Base-by-base conservation (phyloP, 768 basidiomycete genomes). In the Rhizopogon vulgaris region DNA sequence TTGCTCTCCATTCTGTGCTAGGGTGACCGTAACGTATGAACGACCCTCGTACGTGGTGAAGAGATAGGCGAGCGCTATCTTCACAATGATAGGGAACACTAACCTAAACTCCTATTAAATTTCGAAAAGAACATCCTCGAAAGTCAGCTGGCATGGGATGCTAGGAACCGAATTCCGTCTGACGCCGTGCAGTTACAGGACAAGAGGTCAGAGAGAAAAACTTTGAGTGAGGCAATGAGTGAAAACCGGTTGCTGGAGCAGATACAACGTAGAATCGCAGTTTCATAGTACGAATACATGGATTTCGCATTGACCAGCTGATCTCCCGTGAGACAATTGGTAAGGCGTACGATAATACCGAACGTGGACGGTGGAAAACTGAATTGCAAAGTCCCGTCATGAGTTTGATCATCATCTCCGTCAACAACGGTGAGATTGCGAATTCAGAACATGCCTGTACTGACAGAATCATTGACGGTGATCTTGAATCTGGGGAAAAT, bases 321-420 rank as follows among this genome's bases (percentile, higher is more conserved):
- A 27, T 42, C 41, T 38, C 22, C 9, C 12, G 27, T n/a, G 43
- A 22, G 30, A 30, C 43, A 12, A 32, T 34, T 32, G 18, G 30
- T 46, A 46, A 46, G 43, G 43, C 43, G 43, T 46, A 46, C 22
- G 18, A 14, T 22, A 28, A 32, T 46, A 22, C 43, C 43, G 43
- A 46, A 46, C 43, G 30, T 9, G 43, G 43, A 45, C 15, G 28
- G 17, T 40, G 42, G 43, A 45, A 18, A 45, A 14, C 12, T 15
- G 42, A 45, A 14, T 7, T 15, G 42, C 12, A 46, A 30, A 30
- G 14, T 32, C 22, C 32, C 18, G 45, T 15, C 45, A 46, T 46
- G 32, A 34, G 2, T 46, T 14, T 38, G 45, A 34, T 46, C 45
- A 46, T 46, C 45, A 46, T 46, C 45, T 46, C 45, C 45, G 45